A percentile compares a stretch with the other conserved stretches of the same genome.
phyloP scores from a whole-genome alignment of 495 filamentous ascomycete species.

The Aspergillus homomorphus region DNA sequence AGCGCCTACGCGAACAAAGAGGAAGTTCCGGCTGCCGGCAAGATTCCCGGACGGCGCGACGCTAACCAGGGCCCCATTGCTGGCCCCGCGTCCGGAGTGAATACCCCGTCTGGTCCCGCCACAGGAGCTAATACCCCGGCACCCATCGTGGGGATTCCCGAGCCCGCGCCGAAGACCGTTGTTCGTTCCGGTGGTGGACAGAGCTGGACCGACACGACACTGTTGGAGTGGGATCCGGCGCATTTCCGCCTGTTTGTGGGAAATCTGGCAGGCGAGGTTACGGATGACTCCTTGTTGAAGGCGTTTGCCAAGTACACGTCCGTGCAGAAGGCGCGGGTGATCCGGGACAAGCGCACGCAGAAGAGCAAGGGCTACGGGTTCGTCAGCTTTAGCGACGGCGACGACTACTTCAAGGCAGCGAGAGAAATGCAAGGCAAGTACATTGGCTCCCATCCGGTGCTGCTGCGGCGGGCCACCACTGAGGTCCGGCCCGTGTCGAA shows the following conservation, averaged over 20 bases:
- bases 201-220: constrained; percentile 78
- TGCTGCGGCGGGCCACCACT: constrained; percentile 81
- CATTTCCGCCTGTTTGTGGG: constrained; percentile 95
- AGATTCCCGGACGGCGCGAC: constrained; percentile 22
- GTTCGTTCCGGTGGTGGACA: constrained; percentile 83
- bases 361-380: constrained; percentile 97
- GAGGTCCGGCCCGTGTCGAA: constrained; percentile 71
- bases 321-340: constrained; percentile 88
- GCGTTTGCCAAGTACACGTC: constrained; percentile 86
- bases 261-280: constrained; percentile 97
- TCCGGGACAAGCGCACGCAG: constrained; percentile 90
- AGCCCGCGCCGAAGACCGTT: constrained; percentile 65
- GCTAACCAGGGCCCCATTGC: constrained; percentile 10
- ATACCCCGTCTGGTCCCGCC: constrained; percentile 41
- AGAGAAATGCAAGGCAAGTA: constrained; percentile 99
- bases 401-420: constrained; percentile 91
- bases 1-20: constrained; percentile 75
- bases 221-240: constrained; percentile 93
- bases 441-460: constrained; percentile 92
- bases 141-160: constrained; percentile 41
- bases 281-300: constrained; percentile 91
- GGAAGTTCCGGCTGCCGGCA: constrained; percentile 30
- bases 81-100: constrained; percentile 38
- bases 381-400: constrained; percentile 89
- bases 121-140: constrained; percentile 24